Percentiles rank a stretch among this genome's conserved stretches.
phyloP scores from a whole-genome alignment of 2,329 filamentous ascomycete genomes.

The Macrophomina phaseolina region DNA sequence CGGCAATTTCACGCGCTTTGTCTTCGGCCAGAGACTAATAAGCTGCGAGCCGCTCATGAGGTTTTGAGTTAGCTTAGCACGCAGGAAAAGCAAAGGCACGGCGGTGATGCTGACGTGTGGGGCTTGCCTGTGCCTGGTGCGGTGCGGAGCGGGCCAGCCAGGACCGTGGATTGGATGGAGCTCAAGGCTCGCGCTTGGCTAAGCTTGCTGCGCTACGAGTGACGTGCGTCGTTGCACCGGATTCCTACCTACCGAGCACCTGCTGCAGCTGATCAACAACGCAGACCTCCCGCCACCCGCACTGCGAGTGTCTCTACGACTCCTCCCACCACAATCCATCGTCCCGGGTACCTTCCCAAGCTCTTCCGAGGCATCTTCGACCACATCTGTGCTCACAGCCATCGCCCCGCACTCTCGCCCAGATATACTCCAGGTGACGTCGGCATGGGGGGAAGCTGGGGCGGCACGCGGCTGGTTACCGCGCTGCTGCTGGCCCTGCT shows the following conservation, averaged over 20 bases:
- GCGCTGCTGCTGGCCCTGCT: constrained; percentile 22
- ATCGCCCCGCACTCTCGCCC: not conserved
- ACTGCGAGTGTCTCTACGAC: constrained; percentile 3
- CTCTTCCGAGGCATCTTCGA: not conserved
- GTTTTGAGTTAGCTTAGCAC: no score
- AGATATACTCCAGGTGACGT: constrained; percentile 1
- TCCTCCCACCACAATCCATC: not conserved
- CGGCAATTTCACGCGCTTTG: not conserved
- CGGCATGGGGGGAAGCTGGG: constrained; percentile 27
- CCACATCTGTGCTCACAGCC: not conserved
- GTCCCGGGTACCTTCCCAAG: not conserved
- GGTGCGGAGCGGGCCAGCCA: constrained; percentile 4
- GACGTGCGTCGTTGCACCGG: constrained; percentile 13
- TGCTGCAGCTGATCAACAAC: constrained; percentile 20
- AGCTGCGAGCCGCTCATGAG: no score
- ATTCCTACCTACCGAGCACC: constrained; percentile 16
- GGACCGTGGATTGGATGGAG: not conserved
- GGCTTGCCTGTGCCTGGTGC: constrained; percentile 7
- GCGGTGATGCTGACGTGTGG: constrained; percentile 10
- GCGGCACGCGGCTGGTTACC: constrained; percentile 26
- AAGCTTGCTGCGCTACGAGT: constrained; percentile 11
- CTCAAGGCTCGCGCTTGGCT: constrained; percentile 6
- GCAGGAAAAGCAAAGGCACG: not conserved
- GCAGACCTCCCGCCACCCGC: constrained; percentile 12
- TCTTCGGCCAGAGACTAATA: not conserved